Base-by-base conservation (phyloP, 805 yeast species). In the Candida khao-thaluensis region DNA sequence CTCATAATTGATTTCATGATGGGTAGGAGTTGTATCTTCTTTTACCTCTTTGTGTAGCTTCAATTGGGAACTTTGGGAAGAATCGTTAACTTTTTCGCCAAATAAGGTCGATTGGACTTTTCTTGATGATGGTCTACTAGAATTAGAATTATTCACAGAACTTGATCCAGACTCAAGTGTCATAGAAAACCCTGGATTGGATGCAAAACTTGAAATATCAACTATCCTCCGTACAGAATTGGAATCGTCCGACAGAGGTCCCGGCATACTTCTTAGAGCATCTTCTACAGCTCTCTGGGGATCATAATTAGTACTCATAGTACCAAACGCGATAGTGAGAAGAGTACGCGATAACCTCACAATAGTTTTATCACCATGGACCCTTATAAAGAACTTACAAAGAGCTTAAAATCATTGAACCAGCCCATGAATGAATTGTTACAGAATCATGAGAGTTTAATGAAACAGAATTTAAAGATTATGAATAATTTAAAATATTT, bases 361-460 rank as follows among this genome's bases (percentile, higher is more conserved):
- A n/a, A n/a, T n/a, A n/a, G n/a, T n/a, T n/a, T n/a, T n/a, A n/a
- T n/a, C n/a, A n/a, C n/a, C 32, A 18, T 14, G 21, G 62, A 60
- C 38, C 60, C 65, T 11, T 64, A 64, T 38, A 38, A 43, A 7
- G 32, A 48, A 15, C 46, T 66, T 9, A 41, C 57, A 0, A 46
- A 51, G 8, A 45, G 62, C 0, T 26, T 66, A 4, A 43, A 44
- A 21, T 39, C 50, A 25, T 38, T 66, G 32, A 50, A 44, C 4
- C 41, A 45, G 28, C 70, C 71, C 1, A 38, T 64, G 35, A 41
- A 43, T 7, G 49, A 44, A 3, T 42, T 66, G 4, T 43, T 64
- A 25, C 41, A 41, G 11, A 45, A 48, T 5, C 72, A 66, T 41
- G 59, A 62, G 26, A 53, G 53, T 33, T 50, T 66, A 20, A 43